Conservation (phyloP, 495 filamentous ascomycete species). For the Cenococcum geophilum region DNA sequence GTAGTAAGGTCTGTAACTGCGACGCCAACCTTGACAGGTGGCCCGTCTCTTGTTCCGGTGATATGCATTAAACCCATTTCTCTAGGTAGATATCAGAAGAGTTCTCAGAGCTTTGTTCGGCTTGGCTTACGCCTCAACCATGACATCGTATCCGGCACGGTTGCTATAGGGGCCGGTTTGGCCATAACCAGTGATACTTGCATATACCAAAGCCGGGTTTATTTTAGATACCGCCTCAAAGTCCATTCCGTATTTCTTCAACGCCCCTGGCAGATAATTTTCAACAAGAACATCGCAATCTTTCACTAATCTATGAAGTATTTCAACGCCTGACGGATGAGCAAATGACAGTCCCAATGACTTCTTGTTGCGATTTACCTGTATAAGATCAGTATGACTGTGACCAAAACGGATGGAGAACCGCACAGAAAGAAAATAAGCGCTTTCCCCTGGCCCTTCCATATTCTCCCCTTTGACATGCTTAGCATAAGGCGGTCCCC, state of each 20-base stretch:
- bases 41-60: slow-evolving; percentile 77
- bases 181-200: slow-evolving; percentile 70
- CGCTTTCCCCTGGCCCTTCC: slow-evolving; percentile 81
- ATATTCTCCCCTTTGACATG: slow-evolving; percentile 54
- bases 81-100: slow-evolving; percentile 21
- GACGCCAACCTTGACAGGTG: slow-evolving; percentile 94
- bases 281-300: slow-evolving; percentile 91
- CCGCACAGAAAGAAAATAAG: slow-evolving; percentile 81
- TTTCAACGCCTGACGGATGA: slow-evolving; percentile 70
- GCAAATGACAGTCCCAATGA: slow-evolving; percentile 89
- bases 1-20: slow-evolving; percentile 96
- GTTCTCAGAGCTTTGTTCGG: not conserved
- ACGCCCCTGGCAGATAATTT: slow-evolving; percentile 86
- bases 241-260: slow-evolving; percentile 89
- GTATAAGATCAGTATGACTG: slow-evolving; percentile 8
- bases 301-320: slow-evolving; percentile 76
- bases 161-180: slow-evolving; percentile 89
- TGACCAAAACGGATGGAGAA: not conserved
- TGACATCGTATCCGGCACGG: slow-evolving; percentile 94
- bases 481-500: slow-evolving; percentile 90
- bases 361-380: slow-evolving; percentile 97
- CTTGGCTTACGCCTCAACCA: slow-evolving; percentile 72
- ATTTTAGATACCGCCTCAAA: slow-evolving; percentile 70
- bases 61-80: slow-evolving; percentile 99
- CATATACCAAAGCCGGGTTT: slow-evolving; percentile 72